Percentiles rank a stretch among this genome's conserved stretches.
Evolutionary conservation across 768 basidiomycete genomes (phyloP).

Genomic region (Russula ochroleuca): DNA sequence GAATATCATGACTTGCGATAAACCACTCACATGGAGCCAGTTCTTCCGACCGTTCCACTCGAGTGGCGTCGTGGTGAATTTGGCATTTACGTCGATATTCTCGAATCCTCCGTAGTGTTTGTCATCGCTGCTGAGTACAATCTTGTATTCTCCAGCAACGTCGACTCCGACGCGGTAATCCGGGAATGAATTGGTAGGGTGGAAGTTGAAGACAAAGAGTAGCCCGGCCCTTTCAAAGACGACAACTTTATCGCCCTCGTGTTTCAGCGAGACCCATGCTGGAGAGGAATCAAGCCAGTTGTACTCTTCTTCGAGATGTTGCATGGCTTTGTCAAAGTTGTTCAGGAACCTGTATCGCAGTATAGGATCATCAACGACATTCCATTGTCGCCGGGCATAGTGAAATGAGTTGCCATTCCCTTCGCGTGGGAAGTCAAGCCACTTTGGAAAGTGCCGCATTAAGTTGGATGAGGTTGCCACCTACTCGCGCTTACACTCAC

Average conservation of each 20-base stretch:
- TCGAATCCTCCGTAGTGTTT: slow-evolving; percentile 86
- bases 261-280: slow-evolving; percentile 92
- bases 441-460: slow-evolving; percentile 43
- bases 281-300: slow-evolving; percentile 80
- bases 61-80: slow-evolving; percentile 76
- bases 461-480: background rate
- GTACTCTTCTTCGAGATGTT: slow-evolving; percentile 72
- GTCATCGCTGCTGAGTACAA: slow-evolving; percentile 82
- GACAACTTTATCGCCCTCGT: slow-evolving; percentile 89
- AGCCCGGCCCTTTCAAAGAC: slow-evolving; percentile 92
- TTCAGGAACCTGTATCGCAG: slow-evolving; percentile 94
- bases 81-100: slow-evolving; percentile 59
- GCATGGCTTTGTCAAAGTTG: slow-evolving; percentile 92
- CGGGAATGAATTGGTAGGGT: slow-evolving; percentile 82
- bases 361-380: slow-evolving; percentile 77
- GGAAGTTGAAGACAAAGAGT: slow-evolving; percentile 96
- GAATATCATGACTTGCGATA: background rate
- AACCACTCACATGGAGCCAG: slow-evolving; percentile 67
- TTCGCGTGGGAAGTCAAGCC: slow-evolving; percentile 98
- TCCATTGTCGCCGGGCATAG: slow-evolving; percentile 96
- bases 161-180: slow-evolving; percentile 95
- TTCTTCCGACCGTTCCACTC: slow-evolving; percentile 94
- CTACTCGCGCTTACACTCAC: slow-evolving; percentile 38
- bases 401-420: slow-evolving; percentile 97
- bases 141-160: slow-evolving; percentile 74